These are phyloP conservation scores for Solanum boliviense DNA, from an alignment of 257 asterid species.

Conservation along the genomic window DNA sequence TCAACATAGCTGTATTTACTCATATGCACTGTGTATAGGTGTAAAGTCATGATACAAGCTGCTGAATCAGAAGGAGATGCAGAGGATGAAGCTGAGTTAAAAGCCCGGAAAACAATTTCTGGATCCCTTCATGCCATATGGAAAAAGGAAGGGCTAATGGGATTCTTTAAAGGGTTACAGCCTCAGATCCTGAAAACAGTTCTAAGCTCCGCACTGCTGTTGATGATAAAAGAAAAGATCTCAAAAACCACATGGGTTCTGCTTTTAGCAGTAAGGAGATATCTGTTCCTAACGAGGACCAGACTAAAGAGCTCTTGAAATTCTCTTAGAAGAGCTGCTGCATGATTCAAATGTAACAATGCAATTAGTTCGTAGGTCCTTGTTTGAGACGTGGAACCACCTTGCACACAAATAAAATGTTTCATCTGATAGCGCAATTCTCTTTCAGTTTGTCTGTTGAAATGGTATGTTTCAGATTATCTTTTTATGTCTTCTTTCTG, in stretches of 20 bases:
- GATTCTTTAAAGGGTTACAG: constrained; percentile 84
- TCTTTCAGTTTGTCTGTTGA: background rate
- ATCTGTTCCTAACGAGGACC: constrained; percentile 32
- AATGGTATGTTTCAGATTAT: background rate
- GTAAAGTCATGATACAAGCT: constrained; percentile 86
- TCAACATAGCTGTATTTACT: background rate
- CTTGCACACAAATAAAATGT: background rate
- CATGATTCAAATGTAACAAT: background rate
- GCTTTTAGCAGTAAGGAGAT: constrained; percentile 48
- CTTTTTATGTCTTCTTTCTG: background rate
- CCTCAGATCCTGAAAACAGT: constrained; percentile 90
- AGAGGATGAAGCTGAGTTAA: constrained; percentile 18
- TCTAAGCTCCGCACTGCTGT: constrained; percentile 64
- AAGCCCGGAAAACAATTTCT: constrained; percentile 41
- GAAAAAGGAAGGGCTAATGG: constrained; percentile 64
- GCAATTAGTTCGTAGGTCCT: background rate
- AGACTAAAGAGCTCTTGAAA: constrained; percentile 45
- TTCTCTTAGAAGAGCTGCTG: background rate
- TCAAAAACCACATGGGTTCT: constrained; percentile 75
- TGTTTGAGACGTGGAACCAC: background rate
- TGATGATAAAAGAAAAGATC: constrained; percentile 90
- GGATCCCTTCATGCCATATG: constrained; percentile 53
- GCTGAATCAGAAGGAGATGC: constrained; percentile 54
- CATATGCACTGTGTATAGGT: constrained; percentile 28
- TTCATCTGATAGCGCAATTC: background rate